Base-by-base conservation (phyloP, 306 rosid genomes). In the Vicia faba region DNA sequence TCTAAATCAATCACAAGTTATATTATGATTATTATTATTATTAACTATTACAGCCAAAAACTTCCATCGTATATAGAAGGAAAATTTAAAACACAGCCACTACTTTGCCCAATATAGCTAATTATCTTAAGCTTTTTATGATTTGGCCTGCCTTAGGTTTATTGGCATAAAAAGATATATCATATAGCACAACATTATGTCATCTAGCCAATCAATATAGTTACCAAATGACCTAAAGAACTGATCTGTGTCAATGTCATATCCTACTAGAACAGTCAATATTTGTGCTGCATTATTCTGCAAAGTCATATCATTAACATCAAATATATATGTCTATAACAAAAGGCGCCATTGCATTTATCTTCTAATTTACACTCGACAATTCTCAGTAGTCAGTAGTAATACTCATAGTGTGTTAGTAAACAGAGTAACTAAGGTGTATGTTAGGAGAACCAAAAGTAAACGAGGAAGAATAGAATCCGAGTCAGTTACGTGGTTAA, bases 1-100 rank as follows among this genome's bases (percentile, higher is more conserved):
- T 20, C 50, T 3, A 79, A 78, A 57, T 25, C 83, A 56, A 31
- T 5, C 46, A 16, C 31, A 49, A 53, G 69, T 49, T 29, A 48
- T 18, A 46, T 36, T n/a, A 67, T 20, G 7, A 5, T 8, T 45
- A 45, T 35, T 18, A 56, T 33, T 16, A 56, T n/a, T n/a, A n/a
- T n/a, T n/a, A n/a, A 68, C 61, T 49, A 67, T 11, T 26, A 13
- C 46, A 45, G 38, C 40, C 39, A 75, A 66, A 36, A 46, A 68
- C 39, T 67, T 20, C 33, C 16, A 45, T 45, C 50, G 11, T 57
- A 36, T 23, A 46, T 0, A 12, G 15, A 53, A 11, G 68, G 62
- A 12, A 55, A 35, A 41, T 18, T 31, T 43, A 44, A 50, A 54
- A 63, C 58, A 70, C 26, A 31, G 5, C 23, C 35, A 45, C 46